Conservation (phyloP, 495 filamentous ascomycete species). For the Penicillium cinerascens region DNA sequence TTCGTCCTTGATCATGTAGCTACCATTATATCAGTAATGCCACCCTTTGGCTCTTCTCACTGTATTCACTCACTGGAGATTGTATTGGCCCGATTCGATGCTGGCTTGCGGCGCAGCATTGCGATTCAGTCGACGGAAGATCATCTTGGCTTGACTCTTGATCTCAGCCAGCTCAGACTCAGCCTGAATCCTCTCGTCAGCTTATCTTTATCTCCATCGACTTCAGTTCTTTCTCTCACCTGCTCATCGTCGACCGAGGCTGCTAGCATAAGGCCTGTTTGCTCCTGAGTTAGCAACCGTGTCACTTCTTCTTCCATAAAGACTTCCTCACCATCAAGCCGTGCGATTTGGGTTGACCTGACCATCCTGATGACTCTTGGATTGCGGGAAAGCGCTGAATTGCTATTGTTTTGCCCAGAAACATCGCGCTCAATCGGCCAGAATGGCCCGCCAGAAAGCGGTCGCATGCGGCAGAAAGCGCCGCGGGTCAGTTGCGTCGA, state of each 20-base stretch:
- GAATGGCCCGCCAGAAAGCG: conserved; percentile 37
- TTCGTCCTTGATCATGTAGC: conserved; percentile 79
- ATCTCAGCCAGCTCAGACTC: conserved; percentile 80
- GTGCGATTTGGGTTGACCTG: conserved; percentile 88
- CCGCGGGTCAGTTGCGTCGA: conserved; percentile 15
- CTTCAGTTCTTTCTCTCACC: conserved; percentile 33
- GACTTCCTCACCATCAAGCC: conserved; percentile 77
- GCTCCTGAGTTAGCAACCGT: conserved; percentile 23
- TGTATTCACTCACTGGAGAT: conserved; percentile 68
- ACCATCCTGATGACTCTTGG: conserved; percentile 61
- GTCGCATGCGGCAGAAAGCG: conserved; percentile 33
- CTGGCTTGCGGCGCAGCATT: conserved; percentile 86
- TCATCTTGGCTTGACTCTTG: conserved; percentile 85
- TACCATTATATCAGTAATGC: conserved; percentile 28
- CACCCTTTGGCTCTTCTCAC: conserved; percentile 1
- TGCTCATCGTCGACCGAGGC: conserved; percentile 92
- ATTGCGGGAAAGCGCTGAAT: background rate
- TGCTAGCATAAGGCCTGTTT: conserved; percentile 82
- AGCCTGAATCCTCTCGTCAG: conserved; percentile 38
- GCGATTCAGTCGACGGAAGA: conserved; percentile 79
- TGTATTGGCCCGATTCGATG: conserved; percentile 84
- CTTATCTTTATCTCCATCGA: background rate
- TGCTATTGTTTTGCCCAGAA: conserved; percentile 13
- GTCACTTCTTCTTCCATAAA: background rate
- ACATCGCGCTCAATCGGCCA: conserved; percentile 17